Conservation (phyloP, 2,329 filamentous ascomycete genomes). For the Fusarium stilboides region DNA sequence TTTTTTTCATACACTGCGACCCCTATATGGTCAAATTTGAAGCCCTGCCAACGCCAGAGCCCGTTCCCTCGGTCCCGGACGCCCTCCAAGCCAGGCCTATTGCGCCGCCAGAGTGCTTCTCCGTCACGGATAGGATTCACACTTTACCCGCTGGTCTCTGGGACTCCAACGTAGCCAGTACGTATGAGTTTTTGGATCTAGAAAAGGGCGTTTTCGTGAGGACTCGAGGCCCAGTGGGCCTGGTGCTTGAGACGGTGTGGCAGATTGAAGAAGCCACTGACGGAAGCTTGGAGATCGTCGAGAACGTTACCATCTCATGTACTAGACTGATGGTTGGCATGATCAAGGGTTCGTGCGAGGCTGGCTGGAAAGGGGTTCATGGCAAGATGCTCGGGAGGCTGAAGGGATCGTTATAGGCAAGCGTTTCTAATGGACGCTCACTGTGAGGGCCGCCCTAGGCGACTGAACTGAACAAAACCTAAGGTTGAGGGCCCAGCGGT, state of each 20-base stretch:
- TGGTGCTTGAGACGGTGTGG: slow-evolving; percentile 70
- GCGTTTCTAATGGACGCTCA: background rate
- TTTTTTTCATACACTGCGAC: slow-evolving; percentile 67
- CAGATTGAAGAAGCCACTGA: slow-evolving; percentile 54
- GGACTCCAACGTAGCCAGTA: slow-evolving; percentile 68
- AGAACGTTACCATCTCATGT: slow-evolving; percentile 66
- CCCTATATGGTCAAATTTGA: slow-evolving; percentile 65
- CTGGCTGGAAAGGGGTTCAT: slow-evolving; percentile 66
- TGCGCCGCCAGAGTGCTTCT: slow-evolving; percentile 58
- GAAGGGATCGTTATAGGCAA: slow-evolving; percentile 39
- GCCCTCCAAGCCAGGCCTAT: slow-evolving; percentile 46
- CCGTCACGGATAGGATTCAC: slow-evolving; percentile 66
- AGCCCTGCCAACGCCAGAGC: slow-evolving; percentile 49
- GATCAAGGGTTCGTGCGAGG: slow-evolving; percentile 67
- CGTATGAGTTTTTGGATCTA: slow-evolving; percentile 67
- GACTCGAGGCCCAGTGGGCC: slow-evolving; percentile 65
- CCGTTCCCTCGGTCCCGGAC: slow-evolving; percentile 46
- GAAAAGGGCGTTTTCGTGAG: slow-evolving; percentile 67
- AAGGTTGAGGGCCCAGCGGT: background rate
- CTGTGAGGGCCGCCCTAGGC: background rate
- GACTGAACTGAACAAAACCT: slow-evolving; percentile 1
- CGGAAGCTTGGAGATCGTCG: slow-evolving; percentile 60
- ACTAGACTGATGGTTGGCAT: slow-evolving; percentile 65
- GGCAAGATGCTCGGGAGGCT: slow-evolving; percentile 61
- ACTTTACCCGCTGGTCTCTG: slow-evolving; percentile 69